Base-by-base conservation (phyloP, 2,329 filamentous ascomycete species). In the Coniella vitis region DNA sequence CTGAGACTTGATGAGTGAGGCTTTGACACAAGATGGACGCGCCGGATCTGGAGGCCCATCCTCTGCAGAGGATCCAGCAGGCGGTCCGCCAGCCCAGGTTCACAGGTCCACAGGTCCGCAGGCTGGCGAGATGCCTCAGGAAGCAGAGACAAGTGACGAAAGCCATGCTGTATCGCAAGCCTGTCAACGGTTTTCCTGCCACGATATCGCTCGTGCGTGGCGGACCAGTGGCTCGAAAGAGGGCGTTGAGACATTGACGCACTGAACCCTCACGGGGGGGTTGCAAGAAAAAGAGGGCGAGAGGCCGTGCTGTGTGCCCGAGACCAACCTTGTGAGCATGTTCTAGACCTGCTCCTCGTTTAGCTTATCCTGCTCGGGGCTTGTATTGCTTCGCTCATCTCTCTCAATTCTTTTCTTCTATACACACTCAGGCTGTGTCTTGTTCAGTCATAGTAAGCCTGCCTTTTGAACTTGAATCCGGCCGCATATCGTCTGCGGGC, bases 81-180 rank as follows among this genome's bases (percentile, higher is more conserved):
- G 43, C 44, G 22, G 13, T 38, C 36, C 21, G 16, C 35, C 14
- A 48, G 39, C 16, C 5, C 34, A 38, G 13, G 32, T 20, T 35
- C 21, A 22, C 25, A 45, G 47, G 46, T 47, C 34, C 25, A 36
- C 19, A 32, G 48, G 20, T 38, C 42, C 32, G 34, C 19, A 34
- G 21, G 25, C 32, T n/a, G 13, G 32, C 21, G 39, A 47, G 39
- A 38, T 25, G 38, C 37, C 20, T 35, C 19, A 14, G 13, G 40
- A n/a, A 38, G 29, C 45, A 45, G 46, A 49, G 47, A 49, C 40
- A 49, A 22, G 40, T 44, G 47, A 45, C 36, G 46, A 49, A n/a
- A 29, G 40, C 40, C 43, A 38, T 31, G 17, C 32, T 20, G 40
- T 5, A 19, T 34, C 25, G 31, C 17, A 31, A n/a, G 25, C 21